Percentiles rank a stretch among this genome's conserved stretches.
These are phyloP conservation scores for Vicia villosa DNA, from an alignment of 306 rosid genomes.

Conservation along the genomic window DNA sequence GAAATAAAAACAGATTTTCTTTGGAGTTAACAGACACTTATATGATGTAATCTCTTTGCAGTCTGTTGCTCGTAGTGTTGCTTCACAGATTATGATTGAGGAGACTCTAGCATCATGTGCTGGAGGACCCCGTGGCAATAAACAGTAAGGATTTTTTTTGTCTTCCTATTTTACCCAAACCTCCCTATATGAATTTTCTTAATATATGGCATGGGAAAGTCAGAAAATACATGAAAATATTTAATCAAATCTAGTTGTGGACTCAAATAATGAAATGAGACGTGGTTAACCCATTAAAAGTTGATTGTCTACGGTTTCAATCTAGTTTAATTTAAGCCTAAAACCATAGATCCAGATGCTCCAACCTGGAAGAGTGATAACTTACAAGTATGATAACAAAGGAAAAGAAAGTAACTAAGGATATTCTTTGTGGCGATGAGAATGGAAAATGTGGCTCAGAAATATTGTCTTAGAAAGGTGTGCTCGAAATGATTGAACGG, in stretches of 20 bases:
- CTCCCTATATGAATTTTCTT: constrained; percentile 23
- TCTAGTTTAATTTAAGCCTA: constrained; percentile 12
- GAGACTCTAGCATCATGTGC: constrained; percentile 80
- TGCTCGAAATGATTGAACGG: constrained; percentile 17
- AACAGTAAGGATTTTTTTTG: constrained; percentile 60
- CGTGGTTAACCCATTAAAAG: constrained; percentile 1
- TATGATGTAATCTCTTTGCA: constrained; percentile 40
- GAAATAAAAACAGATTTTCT: constrained; percentile 4
- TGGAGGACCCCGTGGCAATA: constrained; percentile 82
- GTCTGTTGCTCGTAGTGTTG: constrained; percentile 61
- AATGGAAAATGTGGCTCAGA: constrained; percentile 4
- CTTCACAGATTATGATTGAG: constrained; percentile 67
- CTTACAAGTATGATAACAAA: background rate
- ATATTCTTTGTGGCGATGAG: constrained; percentile 4
- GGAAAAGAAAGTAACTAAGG: constrained; percentile 9
- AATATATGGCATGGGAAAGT: background rate
- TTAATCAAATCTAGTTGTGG: constrained; percentile 13
- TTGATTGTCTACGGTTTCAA: constrained; percentile 14
- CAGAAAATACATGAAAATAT: constrained; percentile 17
- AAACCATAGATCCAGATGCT: constrained; percentile 17
- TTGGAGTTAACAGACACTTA: constrained; percentile 20
- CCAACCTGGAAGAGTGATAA: constrained; percentile 11
- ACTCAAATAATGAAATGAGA: constrained; percentile 15
- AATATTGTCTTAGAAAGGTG: constrained; percentile 10
- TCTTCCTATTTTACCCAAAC: constrained; percentile 11